Percentiles rank a stretch among this genome's conserved stretches.
Evolutionary conservation across 2,329 filamentous ascomycete genomes (phyloP).

Genomic region (Pseudogymnoascus sp.): DNA sequence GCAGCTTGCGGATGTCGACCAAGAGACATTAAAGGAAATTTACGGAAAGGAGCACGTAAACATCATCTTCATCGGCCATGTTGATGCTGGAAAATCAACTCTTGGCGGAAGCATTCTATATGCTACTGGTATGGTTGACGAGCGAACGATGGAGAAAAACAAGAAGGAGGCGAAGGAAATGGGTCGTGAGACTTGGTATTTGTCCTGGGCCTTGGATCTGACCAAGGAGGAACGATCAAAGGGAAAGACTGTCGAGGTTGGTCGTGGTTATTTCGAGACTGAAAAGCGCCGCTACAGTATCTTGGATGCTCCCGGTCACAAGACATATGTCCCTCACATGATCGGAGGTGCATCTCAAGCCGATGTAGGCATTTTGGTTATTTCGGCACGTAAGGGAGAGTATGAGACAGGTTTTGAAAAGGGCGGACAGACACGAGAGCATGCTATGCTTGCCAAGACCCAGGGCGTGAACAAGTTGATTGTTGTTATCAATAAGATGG

Average conservation of each 20-base stretch:
- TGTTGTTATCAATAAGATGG: constrained; percentile 98
- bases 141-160: constrained; percentile 97
- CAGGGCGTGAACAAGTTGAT: constrained; percentile 96
- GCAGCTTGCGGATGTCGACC: constrained; percentile 63
- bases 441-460: constrained; percentile 95
- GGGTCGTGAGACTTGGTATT: constrained; percentile 95
- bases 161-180: constrained; percentile 93
- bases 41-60: constrained; percentile 93
- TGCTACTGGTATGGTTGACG: constrained; percentile 96
- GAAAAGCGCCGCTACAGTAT: constrained; percentile 95
- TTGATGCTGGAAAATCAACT: constrained; percentile 96
- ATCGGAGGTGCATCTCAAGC: constrained; percentile 91
- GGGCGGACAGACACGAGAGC: constrained; percentile 93
- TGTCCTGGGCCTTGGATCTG: constrained; percentile 95
- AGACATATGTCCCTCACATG: constrained; percentile 97
- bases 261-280: constrained; percentile 92
- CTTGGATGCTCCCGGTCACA: constrained; percentile 92
- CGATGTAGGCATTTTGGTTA: constrained; percentile 90
- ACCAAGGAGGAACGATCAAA: constrained; percentile 94
- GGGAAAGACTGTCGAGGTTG: constrained; percentile 97
- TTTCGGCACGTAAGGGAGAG: constrained; percentile 93
- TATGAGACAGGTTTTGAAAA: constrained; percentile 98
- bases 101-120: constrained; percentile 90
- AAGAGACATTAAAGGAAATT: constrained; percentile 84
- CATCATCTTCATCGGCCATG: constrained; percentile 96